Percentiles rank a stretch among this genome's conserved stretches.
Conservation (phyloP, 2,329 filamentous ascomycete genomes). For the Colletotrichum destructivum region DNA sequence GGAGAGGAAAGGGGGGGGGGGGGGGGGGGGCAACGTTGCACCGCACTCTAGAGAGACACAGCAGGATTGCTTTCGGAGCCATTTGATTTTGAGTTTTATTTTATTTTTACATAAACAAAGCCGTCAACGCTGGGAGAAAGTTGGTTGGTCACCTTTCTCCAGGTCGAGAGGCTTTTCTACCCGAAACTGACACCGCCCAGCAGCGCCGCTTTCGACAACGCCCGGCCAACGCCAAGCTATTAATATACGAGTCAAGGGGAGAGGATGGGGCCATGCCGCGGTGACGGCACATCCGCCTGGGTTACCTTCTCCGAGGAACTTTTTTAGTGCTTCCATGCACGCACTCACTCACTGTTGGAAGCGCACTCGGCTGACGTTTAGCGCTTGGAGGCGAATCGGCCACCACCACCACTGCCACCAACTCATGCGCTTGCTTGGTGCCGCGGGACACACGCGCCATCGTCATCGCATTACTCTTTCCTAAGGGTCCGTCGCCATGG, state of each 20-base stretch:
- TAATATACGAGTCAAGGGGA: constrained; percentile 17
- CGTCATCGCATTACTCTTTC: constrained; percentile 10
- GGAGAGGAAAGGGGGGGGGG: too few relatives aligned
- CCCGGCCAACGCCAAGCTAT: constrained; percentile 30
- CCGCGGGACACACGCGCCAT: constrained; percentile 1
- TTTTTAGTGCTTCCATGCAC: too few relatives aligned
- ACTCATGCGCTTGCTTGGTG: constrained; percentile 13
- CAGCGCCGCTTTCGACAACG: constrained; percentile 8
- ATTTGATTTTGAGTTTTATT: too few relatives aligned
- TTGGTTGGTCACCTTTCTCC: background rate
- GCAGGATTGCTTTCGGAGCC: too few relatives aligned
- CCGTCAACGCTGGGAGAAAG: background rate
- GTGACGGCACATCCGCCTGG: background rate
- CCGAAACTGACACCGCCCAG: constrained; percentile 14
- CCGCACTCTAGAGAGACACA: background rate
- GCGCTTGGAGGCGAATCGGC: background rate
- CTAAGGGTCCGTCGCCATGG: too few relatives aligned
- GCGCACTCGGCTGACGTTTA: constrained; percentile 29
- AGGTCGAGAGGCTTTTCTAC: background rate
- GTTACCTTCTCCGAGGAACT: background rate
- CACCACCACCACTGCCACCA: background rate
- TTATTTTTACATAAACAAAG: background rate
- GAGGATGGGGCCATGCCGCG: background rate
- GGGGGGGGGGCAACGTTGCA: constrained; percentile 32
- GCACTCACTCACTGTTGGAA: background rate